These are phyloP conservation scores for Aspergillus sp. DNA, from an alignment of 2,329 filamentous ascomycete genomes.

Conservation along the genomic window DNA sequence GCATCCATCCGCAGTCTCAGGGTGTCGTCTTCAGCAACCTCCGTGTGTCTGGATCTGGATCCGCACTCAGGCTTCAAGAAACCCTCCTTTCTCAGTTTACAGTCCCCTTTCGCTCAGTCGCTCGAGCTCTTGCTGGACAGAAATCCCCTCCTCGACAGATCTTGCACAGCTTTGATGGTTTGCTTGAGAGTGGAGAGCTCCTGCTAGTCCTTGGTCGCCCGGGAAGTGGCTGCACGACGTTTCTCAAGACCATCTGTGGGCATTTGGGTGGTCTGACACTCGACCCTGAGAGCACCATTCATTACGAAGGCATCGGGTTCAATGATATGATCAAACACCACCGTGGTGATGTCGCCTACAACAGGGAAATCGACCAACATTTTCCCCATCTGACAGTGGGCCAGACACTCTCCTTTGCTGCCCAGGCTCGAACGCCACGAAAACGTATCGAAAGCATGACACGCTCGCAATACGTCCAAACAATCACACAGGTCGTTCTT, in stretches of 20 bases:
- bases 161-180: conserved; percentile 58
- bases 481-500: conserved; percentile 49
- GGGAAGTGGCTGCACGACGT: conserved; percentile 64
- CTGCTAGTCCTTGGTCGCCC: conserved; percentile 50
- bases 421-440: conserved; percentile 52
- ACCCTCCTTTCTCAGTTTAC: conserved; percentile 40
- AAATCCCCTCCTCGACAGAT: conserved; percentile 51
- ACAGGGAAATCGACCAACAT: conserved; percentile 76
- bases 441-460: conserved; percentile 33
- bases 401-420: conserved; percentile 72
- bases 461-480: conserved; percentile 42
- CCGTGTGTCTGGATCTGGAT: conserved; percentile 40
- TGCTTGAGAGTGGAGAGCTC: conserved; percentile 54
- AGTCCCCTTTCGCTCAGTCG: conserved; percentile 25
- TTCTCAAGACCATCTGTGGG: conserved; percentile 78
- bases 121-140: conserved; percentile 22
- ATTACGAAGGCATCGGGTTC: conserved; percentile 65
- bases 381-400: conserved; percentile 73
- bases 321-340: conserved; percentile 71
- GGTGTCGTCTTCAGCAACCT: conserved; percentile 42
- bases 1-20: conserved; percentile 4
- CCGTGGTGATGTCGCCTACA: conserved; percentile 83
- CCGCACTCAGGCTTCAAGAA: conserved; percentile 41
- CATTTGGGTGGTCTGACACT: conserved; percentile 77
- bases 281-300: conserved; percentile 66